These are phyloP conservation scores for Suhomyces sp. DNA, from an alignment of 805 yeast species.

Conservation along the genomic window DNA sequence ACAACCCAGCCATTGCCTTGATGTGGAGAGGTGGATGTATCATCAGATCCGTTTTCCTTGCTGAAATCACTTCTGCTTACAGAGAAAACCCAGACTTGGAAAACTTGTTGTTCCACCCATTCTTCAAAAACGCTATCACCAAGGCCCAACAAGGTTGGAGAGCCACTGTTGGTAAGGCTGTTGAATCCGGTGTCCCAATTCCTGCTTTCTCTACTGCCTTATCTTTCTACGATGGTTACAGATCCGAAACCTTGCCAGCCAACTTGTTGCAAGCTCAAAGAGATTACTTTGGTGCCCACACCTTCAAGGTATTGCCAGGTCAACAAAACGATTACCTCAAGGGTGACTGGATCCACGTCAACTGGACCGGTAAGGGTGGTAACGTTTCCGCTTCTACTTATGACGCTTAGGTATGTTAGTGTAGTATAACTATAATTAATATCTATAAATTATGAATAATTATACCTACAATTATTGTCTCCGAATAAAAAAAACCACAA, in stretches of 20 bases:
- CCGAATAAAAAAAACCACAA: not conserved
- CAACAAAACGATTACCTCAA: constrained; percentile 67
- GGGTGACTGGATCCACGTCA: constrained; percentile 84
- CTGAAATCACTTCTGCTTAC: constrained; percentile 95
- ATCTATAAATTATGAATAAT: not conserved
- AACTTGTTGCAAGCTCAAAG: constrained; percentile 99
- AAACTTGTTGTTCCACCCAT: constrained; percentile 92
- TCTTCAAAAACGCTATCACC: constrained; percentile 86
- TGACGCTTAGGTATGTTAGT: constrained; percentile 60
- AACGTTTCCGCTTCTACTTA: constrained; percentile 93
- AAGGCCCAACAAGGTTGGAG: constrained; percentile 98
- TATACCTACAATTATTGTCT: not conserved
- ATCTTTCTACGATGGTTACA: constrained; percentile 97
- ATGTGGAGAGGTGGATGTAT: constrained; percentile 99
- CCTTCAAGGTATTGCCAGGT: constrained; percentile 93
- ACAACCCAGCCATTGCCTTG: constrained; percentile 96
- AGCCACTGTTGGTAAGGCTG: constrained; percentile 73
- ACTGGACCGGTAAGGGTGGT: constrained; percentile 99
- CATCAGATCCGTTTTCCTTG: constrained; percentile 97
- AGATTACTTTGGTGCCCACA: constrained; percentile 99
- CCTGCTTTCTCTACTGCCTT: constrained; percentile 98
- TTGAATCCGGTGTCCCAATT: constrained; percentile 88
- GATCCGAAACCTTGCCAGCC: constrained; percentile 94
- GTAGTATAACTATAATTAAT: not conserved
- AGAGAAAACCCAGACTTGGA: constrained; percentile 90